Base-by-base conservation (phyloP, 495 filamentous ascomycete genomes). In the Aspergillus taichungensis region DNA sequence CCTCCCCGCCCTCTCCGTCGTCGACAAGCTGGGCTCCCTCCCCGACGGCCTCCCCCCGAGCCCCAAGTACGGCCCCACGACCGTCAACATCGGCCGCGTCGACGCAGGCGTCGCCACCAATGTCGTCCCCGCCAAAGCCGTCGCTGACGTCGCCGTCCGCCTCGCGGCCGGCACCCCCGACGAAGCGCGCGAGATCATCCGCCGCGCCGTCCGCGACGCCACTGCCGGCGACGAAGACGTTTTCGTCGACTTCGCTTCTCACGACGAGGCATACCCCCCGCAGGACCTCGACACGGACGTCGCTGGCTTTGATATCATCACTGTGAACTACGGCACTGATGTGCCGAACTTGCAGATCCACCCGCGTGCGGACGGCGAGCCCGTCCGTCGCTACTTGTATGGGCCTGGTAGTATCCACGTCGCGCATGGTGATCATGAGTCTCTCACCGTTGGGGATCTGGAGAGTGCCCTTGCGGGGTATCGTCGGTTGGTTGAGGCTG, bases 251-350 rank as follows among this genome's bases (percentile, higher is more conserved):
- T 86, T 82, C 43, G 30, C 29, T 0, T 35, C 43, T 18, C 58
- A 60, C 36, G 59, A 55, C 2, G 77, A 64, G 29, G 72, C 77
- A 0, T 95, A 95, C 55, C 76, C 78, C 1, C 87, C 88, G 0
- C 78, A 92, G 29, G 73, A 88, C 60, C 76, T 88, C 34, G 76
- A 91, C 56, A 76, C 77, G 41, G 88, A 95, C 61, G 79, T 97
- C 11, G 75, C 83, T 7, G 89, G 87, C 0, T 95, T 95, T 47
- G 77, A 89, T 29, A 80, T 78, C 0, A 80, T 79, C 8, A 79
- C 84, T 1, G 87, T 87, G 3, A 94, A 94, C 49, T 97, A 96
- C 57, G 91, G 91, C 4, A 97, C 91, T 8, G 91, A 97, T 63
- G 81, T 95, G 30, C 85, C 87, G 1, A 81, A 87, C 46, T 57